Evolutionary conservation across 805 yeast genomes (phyloP).

Genomic region (Candida tibetensis): DNA sequence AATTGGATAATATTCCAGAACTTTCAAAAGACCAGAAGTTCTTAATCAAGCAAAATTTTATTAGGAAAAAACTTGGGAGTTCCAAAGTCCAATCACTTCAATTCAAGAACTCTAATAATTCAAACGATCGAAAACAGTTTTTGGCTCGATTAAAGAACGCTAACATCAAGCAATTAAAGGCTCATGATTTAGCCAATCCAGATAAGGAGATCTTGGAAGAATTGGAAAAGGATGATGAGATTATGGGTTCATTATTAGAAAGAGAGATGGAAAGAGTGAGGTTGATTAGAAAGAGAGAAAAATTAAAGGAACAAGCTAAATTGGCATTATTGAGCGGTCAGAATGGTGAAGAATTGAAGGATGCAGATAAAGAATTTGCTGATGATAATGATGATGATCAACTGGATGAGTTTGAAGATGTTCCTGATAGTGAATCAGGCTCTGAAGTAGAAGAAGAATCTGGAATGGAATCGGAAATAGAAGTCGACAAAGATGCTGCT

Average conservation of each 20-base stretch:
- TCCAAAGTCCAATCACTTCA: constrained; percentile 7
- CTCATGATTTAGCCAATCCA: constrained; percentile 19
- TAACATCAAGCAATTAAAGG: constrained; percentile 43
- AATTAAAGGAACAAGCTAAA: constrained; percentile 35
- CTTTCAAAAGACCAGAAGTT: constrained; percentile 32
- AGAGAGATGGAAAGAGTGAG: constrained; percentile 50
- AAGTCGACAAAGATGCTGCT: neutral
- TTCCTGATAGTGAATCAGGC: constrained; percentile 14
- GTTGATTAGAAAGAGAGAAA: constrained; percentile 44
- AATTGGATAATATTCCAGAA: constrained; percentile 22
- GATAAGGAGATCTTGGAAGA: constrained; percentile 32
- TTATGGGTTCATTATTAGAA: constrained; percentile 45
- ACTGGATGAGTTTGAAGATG: constrained; percentile 9
- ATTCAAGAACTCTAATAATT: constrained; percentile 2
- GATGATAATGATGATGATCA: constrained; percentile 13
- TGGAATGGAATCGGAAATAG: neutral
- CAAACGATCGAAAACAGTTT: constrained; percentile 22
- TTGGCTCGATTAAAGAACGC: constrained; percentile 39
- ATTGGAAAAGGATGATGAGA: constrained; percentile 42
- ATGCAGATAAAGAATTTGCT: constrained; percentile 19
- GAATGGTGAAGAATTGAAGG: constrained; percentile 12
- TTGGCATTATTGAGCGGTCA: constrained; percentile 25
- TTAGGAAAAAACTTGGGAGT: constrained; percentile 20
- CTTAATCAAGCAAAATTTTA: constrained; percentile 31
- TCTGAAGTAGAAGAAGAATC: constrained; percentile 19